Conservation (phyloP, 2,329 filamentous ascomycete genomes). For the Fusarium stilboides region DNA sequence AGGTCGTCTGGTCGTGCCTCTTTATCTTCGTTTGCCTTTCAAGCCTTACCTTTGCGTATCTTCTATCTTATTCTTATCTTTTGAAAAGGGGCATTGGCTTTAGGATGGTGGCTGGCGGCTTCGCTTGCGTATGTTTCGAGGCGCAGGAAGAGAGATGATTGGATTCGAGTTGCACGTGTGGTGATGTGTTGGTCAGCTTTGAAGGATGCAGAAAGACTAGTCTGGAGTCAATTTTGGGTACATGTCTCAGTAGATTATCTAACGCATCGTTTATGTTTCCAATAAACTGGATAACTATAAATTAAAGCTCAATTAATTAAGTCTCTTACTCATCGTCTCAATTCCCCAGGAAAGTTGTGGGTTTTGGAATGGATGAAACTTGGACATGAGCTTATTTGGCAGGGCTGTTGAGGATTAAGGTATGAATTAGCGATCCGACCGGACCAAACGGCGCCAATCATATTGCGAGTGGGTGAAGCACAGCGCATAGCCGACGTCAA, state of each 20-base stretch:
- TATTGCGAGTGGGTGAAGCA: slow-evolving; percentile 6
- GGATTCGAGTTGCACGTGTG: slow-evolving; percentile 27
- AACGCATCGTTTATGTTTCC: too few relatives aligned
- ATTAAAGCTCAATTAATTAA: background rate
- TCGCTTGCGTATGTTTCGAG: slow-evolving; percentile 37
- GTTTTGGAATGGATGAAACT: slow-evolving; percentile 15
- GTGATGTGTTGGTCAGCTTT: slow-evolving; percentile 27
- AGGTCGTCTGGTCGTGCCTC: background rate
- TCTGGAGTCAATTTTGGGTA: background rate
- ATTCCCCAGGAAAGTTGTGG: slow-evolving; percentile 18
- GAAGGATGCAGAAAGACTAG: background rate
- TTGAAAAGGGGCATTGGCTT: background rate
- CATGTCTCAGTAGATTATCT: too few relatives aligned
- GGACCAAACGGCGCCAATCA: slow-evolving; percentile 26
- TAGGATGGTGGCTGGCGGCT: slow-evolving; percentile 13
- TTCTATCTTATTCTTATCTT: background rate
- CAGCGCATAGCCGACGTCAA: slow-evolving; percentile 14
- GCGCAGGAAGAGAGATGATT: slow-evolving; percentile 37
- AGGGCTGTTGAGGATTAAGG: slow-evolving; percentile 27
- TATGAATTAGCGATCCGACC: slow-evolving; percentile 31
- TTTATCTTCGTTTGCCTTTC: background rate
- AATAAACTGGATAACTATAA: background rate
- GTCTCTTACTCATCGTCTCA: background rate
- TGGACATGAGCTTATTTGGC: slow-evolving; percentile 27
- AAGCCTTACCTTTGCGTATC: background rate